These are phyloP conservation scores for Mycena maculata DNA, from an alignment of 768 basidiomycete genomes.

Conservation along the genomic window DNA sequence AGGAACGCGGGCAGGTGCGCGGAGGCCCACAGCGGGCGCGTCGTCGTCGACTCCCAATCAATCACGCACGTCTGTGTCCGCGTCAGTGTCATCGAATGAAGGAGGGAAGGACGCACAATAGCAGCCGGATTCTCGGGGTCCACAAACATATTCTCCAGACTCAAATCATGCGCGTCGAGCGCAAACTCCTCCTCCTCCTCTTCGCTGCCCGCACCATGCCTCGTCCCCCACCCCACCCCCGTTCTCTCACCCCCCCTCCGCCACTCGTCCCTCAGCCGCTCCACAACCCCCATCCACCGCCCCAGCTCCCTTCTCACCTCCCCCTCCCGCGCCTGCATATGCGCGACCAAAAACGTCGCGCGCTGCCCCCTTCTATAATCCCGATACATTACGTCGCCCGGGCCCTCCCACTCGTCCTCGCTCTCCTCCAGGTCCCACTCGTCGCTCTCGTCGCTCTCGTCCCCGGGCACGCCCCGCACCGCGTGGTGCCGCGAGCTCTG, in stretches of 20 bases:
- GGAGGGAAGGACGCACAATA: slow-evolving; percentile 65
- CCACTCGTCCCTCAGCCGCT: slow-evolving; percentile 54
- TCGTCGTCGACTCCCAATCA: slow-evolving; percentile 93
- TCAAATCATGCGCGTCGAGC: slow-evolving; percentile 88
- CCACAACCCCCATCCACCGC: slow-evolving; percentile 78
- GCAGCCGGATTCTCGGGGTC: slow-evolving; percentile 73
- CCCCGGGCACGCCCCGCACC: slow-evolving; percentile 73
- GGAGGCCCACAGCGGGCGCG: slow-evolving; percentile 85
- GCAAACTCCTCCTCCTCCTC: slow-evolving; percentile 72
- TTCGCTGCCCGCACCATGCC: slow-evolving; percentile 39
- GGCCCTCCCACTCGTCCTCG: slow-evolving; percentile 83
- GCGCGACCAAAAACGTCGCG: slow-evolving; percentile 80
- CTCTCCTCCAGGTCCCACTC: slow-evolving; percentile 84
- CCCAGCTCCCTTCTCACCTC: slow-evolving; percentile 75
- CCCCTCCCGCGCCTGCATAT: slow-evolving; percentile 72
- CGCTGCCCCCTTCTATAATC: slow-evolving; percentile 88
- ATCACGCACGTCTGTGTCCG: slow-evolving; percentile 80
- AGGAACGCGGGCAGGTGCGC: slow-evolving; percentile 86
- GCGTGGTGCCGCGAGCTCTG: slow-evolving; percentile 76
- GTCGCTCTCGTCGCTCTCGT: slow-evolving; percentile 80
- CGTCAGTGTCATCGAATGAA: background rate
- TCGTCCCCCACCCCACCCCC: slow-evolving; percentile 23
- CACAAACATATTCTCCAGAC: slow-evolving; percentile 87
- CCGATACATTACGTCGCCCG: slow-evolving; percentile 81
- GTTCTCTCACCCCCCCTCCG: slow-evolving; percentile 35